Evolutionary conservation across 768 basidiomycete species (phyloP).

Genomic region (Mycena chlorophos): DNA sequence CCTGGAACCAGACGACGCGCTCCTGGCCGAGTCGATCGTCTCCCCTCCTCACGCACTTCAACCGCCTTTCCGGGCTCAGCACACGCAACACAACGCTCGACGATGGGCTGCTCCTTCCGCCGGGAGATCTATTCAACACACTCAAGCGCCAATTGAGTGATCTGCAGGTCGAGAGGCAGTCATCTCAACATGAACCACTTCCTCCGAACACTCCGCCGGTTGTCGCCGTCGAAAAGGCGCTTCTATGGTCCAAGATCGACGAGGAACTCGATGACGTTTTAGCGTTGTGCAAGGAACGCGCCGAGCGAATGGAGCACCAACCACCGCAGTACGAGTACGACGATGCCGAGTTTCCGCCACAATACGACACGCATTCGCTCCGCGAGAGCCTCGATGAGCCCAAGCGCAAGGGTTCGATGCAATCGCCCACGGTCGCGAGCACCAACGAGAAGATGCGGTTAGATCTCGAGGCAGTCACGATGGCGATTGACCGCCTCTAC

Average conservation of each 20-base stretch:
- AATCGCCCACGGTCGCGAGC: slow-evolving; percentile 25
- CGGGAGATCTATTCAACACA: slow-evolving; percentile 52
- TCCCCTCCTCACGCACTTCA: slow-evolving; percentile 68
- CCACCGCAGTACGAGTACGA: slow-evolving; percentile 56
- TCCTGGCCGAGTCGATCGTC: slow-evolving; percentile 67
- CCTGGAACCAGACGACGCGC: slow-evolving; percentile 51
- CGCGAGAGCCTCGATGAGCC: slow-evolving; percentile 37
- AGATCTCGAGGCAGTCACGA: slow-evolving; percentile 82
- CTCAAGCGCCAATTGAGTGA: slow-evolving; percentile 70
- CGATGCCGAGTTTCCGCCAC: slow-evolving; percentile 48
- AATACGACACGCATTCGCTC: slow-evolving; percentile 48
- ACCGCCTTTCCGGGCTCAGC: slow-evolving; percentile 52
- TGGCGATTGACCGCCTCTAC: slow-evolving; percentile 89
- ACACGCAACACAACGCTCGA: slow-evolving; percentile 4
- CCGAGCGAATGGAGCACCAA: slow-evolving; percentile 41
- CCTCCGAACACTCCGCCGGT: slow-evolving; percentile 44
- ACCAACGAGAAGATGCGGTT: slow-evolving; percentile 77
- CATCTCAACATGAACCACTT: slow-evolving; percentile 39
- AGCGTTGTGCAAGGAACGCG: slow-evolving; percentile 63
- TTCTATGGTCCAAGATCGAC: slow-evolving; percentile 77
- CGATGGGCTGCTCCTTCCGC: slow-evolving; percentile 16
- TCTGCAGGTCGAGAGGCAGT: slow-evolving; percentile 58
- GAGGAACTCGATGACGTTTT: slow-evolving; percentile 70
- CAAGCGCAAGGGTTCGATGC: slow-evolving; percentile 32
- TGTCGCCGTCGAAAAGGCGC: slow-evolving; percentile 55